Evolutionary conservation across 371 early-diverging fungal genomes (phyloP), one percentile per base, ranked within the genome.

Genomic region (Sporodiniella umbellata): DNA sequence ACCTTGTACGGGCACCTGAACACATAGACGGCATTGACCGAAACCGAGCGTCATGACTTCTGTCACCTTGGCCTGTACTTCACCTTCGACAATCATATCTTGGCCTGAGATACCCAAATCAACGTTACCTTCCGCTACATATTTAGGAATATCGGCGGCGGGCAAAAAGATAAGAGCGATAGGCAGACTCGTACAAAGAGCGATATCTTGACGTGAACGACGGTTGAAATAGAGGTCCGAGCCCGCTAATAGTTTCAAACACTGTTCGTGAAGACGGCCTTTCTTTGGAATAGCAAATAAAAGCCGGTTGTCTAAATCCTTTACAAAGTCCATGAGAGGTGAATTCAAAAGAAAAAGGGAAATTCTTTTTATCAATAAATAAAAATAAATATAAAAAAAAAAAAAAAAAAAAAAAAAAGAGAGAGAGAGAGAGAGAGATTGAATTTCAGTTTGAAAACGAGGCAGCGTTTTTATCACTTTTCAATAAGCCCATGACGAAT

Each of bases 231-330:
- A 89, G 50, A 98, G 88, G 64, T 96, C 96, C n/a, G 95, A 90
- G 38, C 92, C 93, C 33, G 75, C 62, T 10, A 98, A 81, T 22
- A 98, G 78, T 7, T 85, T 70, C 26, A 95, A 66, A 58, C 90
- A 91, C 52, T 93, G 85, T 59, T 95, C 92, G 69, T 94, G 87
- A 23, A 98, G 89, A 23, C 98, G 88, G n/a, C 97, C 98, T 78
- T 98, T 98, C 66, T 98, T 98, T 45, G 97, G 97, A 47, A 98
- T 83, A 8, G 94, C 96, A 58, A 97, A 93, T 37, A 96, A 75
- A 46, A 97, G 83, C 45, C 94, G 81, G 57, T 88, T 85, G 25
- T 78, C 74, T 23, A 86, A 80, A 60, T 88, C 86, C 40, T 74
- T 75, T 44, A 81, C 79, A 47, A 82, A 71, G 61, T 84, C 86